Conservation (phyloP, 352 stramenopile species). For the Pythium guiyangense region DNA sequence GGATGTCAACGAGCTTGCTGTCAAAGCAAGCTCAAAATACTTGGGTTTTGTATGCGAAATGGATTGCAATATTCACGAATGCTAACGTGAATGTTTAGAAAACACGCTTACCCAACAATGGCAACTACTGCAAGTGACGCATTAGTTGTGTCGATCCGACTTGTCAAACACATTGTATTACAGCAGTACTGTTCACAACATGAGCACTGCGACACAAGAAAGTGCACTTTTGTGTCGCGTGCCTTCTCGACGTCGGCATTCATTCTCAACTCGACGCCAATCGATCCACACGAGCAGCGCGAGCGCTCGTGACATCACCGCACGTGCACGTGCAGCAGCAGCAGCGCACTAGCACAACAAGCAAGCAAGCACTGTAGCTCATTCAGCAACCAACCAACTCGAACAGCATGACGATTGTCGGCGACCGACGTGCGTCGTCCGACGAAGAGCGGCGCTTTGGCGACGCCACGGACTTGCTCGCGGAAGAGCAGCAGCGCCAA, state of each 20-base stretch:
- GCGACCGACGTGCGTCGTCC: conserved; percentile 2
- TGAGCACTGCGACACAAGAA: neutral
- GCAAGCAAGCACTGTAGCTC: too few relatives aligned
- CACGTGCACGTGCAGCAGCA: too few relatives aligned
- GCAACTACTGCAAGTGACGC: conserved; percentile 1
- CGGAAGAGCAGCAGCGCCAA: conserved; percentile 45
- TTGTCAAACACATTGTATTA: conserved; percentile 1
- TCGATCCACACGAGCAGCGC: too few relatives aligned
- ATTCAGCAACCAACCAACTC: neutral
- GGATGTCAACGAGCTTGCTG: neutral
- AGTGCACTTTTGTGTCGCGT: too few relatives aligned
- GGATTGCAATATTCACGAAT: too few relatives aligned
- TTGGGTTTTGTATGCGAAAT: neutral
- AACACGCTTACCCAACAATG: conserved; percentile 1
- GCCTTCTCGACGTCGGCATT: too few relatives aligned
- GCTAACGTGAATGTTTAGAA: neutral
- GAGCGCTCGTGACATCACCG: too few relatives aligned
- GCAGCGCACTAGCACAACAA: neutral
- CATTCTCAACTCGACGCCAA: too few relatives aligned
- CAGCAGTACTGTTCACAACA: conserved; percentile 3
- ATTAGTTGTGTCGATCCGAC: neutral
- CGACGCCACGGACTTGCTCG: conserved; percentile 11
- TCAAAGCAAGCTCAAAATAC: neutral
- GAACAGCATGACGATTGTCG: neutral
- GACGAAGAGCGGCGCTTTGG: conserved; percentile 12